Conservation (phyloP, 2,329 filamentous ascomycete species). For the Venturia asperata region DNA sequence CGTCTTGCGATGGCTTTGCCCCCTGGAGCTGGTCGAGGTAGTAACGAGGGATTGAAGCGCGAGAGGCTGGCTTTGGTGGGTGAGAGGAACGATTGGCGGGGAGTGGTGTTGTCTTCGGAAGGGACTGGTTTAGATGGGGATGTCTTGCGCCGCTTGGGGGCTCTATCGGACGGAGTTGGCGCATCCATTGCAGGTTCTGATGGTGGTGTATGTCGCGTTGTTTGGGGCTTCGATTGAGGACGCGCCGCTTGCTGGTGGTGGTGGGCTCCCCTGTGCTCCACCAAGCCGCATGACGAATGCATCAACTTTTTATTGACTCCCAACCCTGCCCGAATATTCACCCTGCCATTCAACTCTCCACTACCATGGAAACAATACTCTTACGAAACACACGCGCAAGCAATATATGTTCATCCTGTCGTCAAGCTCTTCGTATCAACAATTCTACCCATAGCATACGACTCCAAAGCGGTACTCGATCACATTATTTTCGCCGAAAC, state of each 20-base stretch:
- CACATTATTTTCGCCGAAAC: conserved; percentile 28
- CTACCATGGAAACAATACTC: neutral
- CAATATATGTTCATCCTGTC: conserved; percentile 25
- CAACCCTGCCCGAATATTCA: neutral
- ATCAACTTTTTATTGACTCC: neutral
- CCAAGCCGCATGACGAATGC: neutral
- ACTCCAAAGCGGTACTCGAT: conserved; percentile 29
- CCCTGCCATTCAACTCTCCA: neutral
- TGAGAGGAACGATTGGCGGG: conserved; percentile 30
- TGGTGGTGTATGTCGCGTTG: neutral
- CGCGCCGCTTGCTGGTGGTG: conserved; percentile 9
- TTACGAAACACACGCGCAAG: neutral
- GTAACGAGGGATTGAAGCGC: conserved; percentile 30
- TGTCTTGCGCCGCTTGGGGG: conserved; percentile 32
- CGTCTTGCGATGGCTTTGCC: neutral
- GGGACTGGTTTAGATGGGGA: conserved; percentile 25
- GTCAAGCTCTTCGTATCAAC: conserved; percentile 17
- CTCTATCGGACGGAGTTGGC: conserved; percentile 9
- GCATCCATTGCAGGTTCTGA: neutral
- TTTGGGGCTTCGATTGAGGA: conserved; percentile 9
- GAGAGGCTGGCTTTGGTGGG: conserved; percentile 36
- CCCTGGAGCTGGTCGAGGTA: conserved; percentile 11
- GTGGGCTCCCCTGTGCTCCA: neutral
- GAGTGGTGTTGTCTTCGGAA: conserved; percentile 20
- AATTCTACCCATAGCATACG: conserved; percentile 23